Base-by-base conservation (phyloP, 768 basidiomycete species). In the Daedalea quercina region DNA sequence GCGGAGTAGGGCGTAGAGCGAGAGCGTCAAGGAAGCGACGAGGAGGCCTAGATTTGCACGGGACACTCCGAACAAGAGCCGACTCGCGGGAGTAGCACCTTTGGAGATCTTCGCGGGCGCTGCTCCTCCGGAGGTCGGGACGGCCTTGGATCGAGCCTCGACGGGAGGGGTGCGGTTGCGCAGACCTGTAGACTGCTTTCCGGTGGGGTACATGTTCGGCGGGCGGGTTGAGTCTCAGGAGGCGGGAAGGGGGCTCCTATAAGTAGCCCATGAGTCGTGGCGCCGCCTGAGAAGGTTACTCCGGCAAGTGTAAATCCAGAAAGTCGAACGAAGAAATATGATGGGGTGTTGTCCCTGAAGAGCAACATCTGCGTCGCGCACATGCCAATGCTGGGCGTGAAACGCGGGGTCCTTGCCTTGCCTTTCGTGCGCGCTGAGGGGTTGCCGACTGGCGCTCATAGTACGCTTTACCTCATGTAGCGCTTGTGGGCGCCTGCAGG, bases 21-120 rank as follows among this genome's bases (percentile, higher is more conserved):
- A 60, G 25, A 60, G 40, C 17, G 61, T 49, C 20, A 67, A 54
- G 42, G 65, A 56, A 31, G 58, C 47, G n/a, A 58, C 41, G 12
- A 57, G 59, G 22, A 65, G 41, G 24, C 37, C 15, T 13, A 47
- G 13, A 33, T 19, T 26, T 9, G 23, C 28, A 33, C 46, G 46
- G 46, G 46, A 47, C 46, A 47, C 46, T 23, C 46, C 46, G 46
- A 33, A 33, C 26, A 23, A 12, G 8, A 4, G 3, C 26, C 23
- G 28, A 19, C 11, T 28, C 46, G 46, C 46, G 46, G 46, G 46
- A 33, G 25, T 44, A 44, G 20, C 25, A 44, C 23, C 19, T 15
- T 3, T 47, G 25, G 23, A 26, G 7, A 40, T 6, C 37, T 40
- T 40, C 37, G 37, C 37, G 28, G 46, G 28, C n/a, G 23, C 28